These are phyloP conservation scores for Euphorbia corollata DNA, from an alignment of 441 rosid genomes.

Conservation along the genomic window DNA sequence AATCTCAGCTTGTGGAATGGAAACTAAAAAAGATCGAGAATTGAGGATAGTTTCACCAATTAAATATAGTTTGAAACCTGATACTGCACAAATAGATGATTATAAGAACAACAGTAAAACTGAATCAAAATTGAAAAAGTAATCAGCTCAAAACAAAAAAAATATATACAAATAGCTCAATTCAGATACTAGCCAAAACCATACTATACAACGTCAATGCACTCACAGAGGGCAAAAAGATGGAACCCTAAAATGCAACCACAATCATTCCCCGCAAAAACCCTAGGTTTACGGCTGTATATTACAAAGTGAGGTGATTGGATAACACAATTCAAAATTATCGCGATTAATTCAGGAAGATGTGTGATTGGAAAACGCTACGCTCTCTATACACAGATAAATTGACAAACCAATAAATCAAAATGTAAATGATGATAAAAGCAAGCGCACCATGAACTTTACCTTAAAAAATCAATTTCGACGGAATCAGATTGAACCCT, in stretches of 20 bases:
- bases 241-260: slow-evolving; percentile 34
- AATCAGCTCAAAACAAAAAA: background rate
- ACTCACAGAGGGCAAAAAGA: slow-evolving; percentile 21
- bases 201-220: slow-evolving; percentile 8
- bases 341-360: slow-evolving; percentile 20
- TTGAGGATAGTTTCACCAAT: slow-evolving; percentile 10
- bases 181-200: background rate
- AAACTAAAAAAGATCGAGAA: slow-evolving; percentile 10
- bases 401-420: slow-evolving; percentile 16
- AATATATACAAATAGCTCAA: background rate
- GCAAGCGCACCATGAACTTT: slow-evolving; percentile 8
- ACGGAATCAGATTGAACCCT: slow-evolving; percentile 30
- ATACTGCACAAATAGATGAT: slow-evolving; percentile 8
- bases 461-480: slow-evolving; percentile 25
- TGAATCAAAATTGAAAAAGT: background rate
- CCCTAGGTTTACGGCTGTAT: slow-evolving; percentile 24
- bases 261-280: slow-evolving; percentile 16
- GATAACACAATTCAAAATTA: slow-evolving; percentile 17
- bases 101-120: slow-evolving; percentile 5
- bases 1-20: slow-evolving; percentile 1
- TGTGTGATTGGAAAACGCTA: slow-evolving; percentile 16
- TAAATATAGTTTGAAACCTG: slow-evolving; percentile 21
- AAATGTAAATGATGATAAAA: slow-evolving; percentile 7
- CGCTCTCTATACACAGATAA: slow-evolving; percentile 19
- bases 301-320: slow-evolving; percentile 1